Evolutionary conservation across 495 filamentous ascomycete species (phyloP).

Genomic region (Pyrenula aspistea): DNA sequence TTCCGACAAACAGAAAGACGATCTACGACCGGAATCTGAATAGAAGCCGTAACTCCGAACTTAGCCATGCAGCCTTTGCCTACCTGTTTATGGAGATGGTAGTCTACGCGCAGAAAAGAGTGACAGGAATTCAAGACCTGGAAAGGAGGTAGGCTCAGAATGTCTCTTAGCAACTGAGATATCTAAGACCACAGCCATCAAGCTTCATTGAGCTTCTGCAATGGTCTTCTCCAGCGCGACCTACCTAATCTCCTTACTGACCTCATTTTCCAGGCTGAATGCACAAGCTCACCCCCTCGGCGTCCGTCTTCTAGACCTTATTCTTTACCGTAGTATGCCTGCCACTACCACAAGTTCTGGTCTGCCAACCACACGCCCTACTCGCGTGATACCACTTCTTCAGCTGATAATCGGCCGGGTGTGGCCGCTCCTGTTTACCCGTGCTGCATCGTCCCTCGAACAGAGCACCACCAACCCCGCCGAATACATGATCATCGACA

Average conservation of each 20-base stretch:
- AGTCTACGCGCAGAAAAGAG: conserved; percentile 78
- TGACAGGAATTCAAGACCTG: conserved; percentile 83
- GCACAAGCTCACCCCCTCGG: conserved; percentile 91
- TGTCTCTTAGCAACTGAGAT: not conserved
- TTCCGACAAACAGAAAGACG: conserved; percentile 90
- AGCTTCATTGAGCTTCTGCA: too few species aligned
- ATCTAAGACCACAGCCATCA: not conserved
- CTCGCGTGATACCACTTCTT: conserved; percentile 80
- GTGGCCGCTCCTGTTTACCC: conserved; percentile 84
- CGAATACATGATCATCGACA: conserved; percentile 98
- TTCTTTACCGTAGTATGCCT: conserved; percentile 53
- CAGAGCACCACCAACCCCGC: conserved; percentile 73
- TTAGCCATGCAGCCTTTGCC: conserved; percentile 86
- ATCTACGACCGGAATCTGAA: conserved; percentile 96
- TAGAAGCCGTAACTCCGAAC: conserved; percentile 71
- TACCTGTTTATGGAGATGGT: conserved; percentile 98
- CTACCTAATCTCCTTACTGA: too few species aligned
- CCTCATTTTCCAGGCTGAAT: conserved; percentile 55
- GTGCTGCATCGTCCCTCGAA: conserved; percentile 84
- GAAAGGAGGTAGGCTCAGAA: conserved; percentile 62
- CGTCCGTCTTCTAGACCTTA: conserved; percentile 86
- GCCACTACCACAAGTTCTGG: conserved; percentile 70
- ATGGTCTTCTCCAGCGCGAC: too few species aligned
- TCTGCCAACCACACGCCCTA: conserved; percentile 65
- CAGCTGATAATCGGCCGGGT: conserved; percentile 87